These are phyloP conservation scores for Verticillium tricorpus DNA, from an alignment of 2,329 filamentous ascomycete species.

Conservation along the genomic window DNA sequence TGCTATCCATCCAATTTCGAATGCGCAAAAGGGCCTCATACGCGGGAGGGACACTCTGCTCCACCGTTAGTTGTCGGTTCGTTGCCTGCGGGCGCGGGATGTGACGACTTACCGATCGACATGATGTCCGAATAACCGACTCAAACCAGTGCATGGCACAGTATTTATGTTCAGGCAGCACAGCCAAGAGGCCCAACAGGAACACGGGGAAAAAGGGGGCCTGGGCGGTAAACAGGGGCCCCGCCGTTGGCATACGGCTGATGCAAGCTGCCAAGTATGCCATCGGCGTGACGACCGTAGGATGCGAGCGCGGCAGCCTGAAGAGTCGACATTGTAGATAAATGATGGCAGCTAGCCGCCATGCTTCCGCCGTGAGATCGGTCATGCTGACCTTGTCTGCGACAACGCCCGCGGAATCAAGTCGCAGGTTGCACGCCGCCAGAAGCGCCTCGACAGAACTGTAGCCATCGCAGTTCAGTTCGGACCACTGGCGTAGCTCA, in stretches of 20 bases:
- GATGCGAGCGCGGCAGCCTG: conserved; percentile 32
- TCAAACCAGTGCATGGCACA: conserved; percentile 31
- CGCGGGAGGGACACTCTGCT: conserved; percentile 35
- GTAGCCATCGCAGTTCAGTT: neutral
- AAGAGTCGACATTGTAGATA: conserved; percentile 32
- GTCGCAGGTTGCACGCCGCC: neutral
- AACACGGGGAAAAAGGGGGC: conserved; percentile 36
- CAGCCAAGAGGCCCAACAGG: conserved; percentile 32
- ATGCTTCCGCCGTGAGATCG: conserved; percentile 34
- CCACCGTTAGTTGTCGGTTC: conserved; percentile 7
- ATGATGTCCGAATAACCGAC: conserved; percentile 28
- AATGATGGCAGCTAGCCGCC: conserved; percentile 32
- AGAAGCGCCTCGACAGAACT: neutral
- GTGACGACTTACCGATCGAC: conserved; percentile 28
- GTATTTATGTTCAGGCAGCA: conserved; percentile 18
- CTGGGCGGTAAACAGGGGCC: conserved; percentile 34
- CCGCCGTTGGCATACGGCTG: conserved; percentile 34
- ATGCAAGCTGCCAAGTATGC: conserved; percentile 30
- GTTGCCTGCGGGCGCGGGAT: neutral
- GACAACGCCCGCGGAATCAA: neutral
- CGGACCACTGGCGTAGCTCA: conserved; percentile 10
- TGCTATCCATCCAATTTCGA: conserved; percentile 28
- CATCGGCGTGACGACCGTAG: conserved; percentile 25
- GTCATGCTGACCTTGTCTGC: conserved; percentile 26
- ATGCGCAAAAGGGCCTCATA: conserved; percentile 26